Evolutionary conservation across 2,329 filamentous ascomycete species (phyloP), one percentile per base, ranked within the genome.

Genomic region (Trichoderma arundinaceum): DNA sequence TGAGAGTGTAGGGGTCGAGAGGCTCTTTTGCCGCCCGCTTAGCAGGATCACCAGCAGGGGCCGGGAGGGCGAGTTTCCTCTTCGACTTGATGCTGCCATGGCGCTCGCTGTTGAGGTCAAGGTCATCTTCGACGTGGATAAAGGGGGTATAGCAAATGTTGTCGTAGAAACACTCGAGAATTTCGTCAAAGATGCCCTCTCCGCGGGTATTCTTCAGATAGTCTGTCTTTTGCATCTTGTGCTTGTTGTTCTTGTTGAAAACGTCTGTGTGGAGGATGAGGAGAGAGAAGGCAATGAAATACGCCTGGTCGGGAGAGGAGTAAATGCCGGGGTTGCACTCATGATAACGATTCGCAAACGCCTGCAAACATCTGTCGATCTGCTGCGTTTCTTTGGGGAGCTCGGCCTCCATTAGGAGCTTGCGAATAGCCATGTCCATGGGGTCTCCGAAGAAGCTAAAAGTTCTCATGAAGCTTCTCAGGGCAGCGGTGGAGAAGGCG

Each of bases 231-330:
- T 96, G 93, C 95, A 99, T 99, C 79, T 99, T 99, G 77, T 95
- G 87, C 80, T 98, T 98, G 81, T 98, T 98, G 81, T 98, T 99
- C 79, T 96, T 97, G 83, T 99, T 99, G 86, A 98, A 98, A n/a
- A 96, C 92, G 75, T 99, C 95, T 0, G 95, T 98, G 73, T 99
- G 95, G 39, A 99, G 83, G 71, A 99, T 97, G 67, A 99, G 86
- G 65, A 99, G 88, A 1, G 94, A 98, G 75, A 99, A 99, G 15
- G 94, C 93, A 69, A 98, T 94, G 73, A 98, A 97, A 76, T 98
- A 97, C n/a, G 95, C 94, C 78, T 97, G 92, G 73, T 98, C 95
- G 72, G 93, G 88, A 39, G 89, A 90, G 28, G 90, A 86, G 78
- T 96, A 99, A 67, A 99, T 96, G 44, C 95, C 94, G 2, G 95